A percentile compares a stretch with the other conserved stretches of the same genome.
These are phyloP conservation scores for Serpula lacrymans DNA, from an alignment of 768 basidiomycete genomes.

Conservation along the genomic window DNA sequence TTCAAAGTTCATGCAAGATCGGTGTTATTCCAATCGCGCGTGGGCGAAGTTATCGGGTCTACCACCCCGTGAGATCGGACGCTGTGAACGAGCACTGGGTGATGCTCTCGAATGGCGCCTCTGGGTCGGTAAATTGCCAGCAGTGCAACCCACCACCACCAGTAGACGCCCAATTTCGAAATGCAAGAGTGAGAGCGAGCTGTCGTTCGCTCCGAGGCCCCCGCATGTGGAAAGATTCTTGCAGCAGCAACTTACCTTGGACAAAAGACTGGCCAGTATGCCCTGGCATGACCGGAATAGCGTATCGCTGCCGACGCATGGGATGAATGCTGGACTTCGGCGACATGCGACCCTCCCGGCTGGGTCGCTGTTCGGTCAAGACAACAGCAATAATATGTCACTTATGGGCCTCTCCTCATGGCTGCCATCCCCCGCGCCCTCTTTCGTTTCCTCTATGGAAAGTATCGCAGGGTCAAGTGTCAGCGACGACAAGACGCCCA, in stretches of 20 bases:
- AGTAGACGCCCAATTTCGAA: conserved; percentile 41
- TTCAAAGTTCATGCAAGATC: conserved; percentile 90
- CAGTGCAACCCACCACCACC: conserved; percentile 27
- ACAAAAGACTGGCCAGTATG: not conserved
- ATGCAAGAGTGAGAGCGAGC: conserved; percentile 49
- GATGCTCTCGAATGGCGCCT: conserved; percentile 87
- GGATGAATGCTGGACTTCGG: conserved; percentile 26
- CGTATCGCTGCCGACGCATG: conserved; percentile 13
- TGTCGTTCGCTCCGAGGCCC: conserved; percentile 13
- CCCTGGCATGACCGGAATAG: not conserved
- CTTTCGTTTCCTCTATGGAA: not conserved
- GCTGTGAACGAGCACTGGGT: conserved; percentile 85
- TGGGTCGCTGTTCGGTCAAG: conserved; percentile 23
- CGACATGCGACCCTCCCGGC: conserved; percentile 42
- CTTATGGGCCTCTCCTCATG: conserved; percentile 2
- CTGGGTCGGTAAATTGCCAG: conserved; percentile 77
- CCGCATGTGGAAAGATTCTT: not conserved
- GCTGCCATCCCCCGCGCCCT: not conserved
- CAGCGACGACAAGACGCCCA: conserved; percentile 19
- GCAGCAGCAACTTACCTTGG: not conserved
- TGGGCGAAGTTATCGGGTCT: conserved; percentile 95
- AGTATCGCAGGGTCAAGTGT: conserved; percentile 20
- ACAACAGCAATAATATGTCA: no score
- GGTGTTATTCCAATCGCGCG: conserved; percentile 89
- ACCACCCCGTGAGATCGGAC: conserved; percentile 78